Evolutionary conservation across 228 moss, liverwort and hornwort genomes (phyloP).

Genomic region (Sphagnum magellanicum): DNA sequence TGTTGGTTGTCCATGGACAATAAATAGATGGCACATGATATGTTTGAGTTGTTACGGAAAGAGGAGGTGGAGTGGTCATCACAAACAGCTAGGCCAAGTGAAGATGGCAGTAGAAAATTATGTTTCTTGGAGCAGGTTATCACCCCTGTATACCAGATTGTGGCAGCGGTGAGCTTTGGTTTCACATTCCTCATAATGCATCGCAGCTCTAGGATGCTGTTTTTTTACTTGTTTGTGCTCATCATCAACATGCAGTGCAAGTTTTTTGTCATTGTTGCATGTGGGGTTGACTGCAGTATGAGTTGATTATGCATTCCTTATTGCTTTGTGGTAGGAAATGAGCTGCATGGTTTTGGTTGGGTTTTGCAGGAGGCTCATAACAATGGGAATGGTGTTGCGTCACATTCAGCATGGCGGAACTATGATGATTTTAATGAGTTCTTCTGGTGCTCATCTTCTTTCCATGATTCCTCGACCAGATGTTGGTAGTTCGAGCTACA

Average conservation of each 20-base stretch:
- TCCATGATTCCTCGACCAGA: no score
- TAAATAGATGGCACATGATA: constrained; percentile 82
- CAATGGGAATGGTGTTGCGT: constrained; percentile 59
- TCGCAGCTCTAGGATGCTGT: no score
- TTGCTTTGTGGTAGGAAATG: not conserved
- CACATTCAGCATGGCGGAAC: constrained; percentile 96
- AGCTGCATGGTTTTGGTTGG: constrained; percentile 2
- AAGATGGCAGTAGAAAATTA: constrained; percentile 40
- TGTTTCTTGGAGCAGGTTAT: constrained; percentile 82
- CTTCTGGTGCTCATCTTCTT: constrained; percentile 55
- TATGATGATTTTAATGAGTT: constrained; percentile 98
- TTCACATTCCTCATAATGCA: not conserved
- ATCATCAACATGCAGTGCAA: no score
- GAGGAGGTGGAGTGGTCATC: constrained; percentile 44
- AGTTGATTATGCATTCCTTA: no score
- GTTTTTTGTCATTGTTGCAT: no score
- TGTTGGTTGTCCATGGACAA: not conserved
- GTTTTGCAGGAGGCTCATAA: constrained; percentile 62
- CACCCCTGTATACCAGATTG: constrained; percentile 63
- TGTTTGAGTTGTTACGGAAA: constrained; percentile 48
- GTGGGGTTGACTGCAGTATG: no score
- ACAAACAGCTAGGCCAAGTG: constrained; percentile 36
- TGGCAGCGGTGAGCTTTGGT: constrained; percentile 63
- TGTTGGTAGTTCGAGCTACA: no score
- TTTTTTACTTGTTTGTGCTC: no score